These are phyloP conservation scores for Nannizziopsis barbatae DNA, from an alignment of 2,329 filamentous ascomycete genomes.

Conservation along the genomic window DNA sequence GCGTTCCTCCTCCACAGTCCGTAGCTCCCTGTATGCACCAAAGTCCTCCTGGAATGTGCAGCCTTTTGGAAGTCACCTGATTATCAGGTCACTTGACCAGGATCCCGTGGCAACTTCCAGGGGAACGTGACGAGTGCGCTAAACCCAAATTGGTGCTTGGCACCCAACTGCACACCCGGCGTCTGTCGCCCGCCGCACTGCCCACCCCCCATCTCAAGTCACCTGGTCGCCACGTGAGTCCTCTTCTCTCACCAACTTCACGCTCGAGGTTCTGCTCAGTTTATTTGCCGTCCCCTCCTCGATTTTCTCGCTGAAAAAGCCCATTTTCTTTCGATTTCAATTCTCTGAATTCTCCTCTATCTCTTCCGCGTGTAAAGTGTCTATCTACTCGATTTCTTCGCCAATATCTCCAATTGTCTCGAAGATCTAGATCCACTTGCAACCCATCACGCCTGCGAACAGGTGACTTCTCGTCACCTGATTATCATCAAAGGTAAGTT, in stretches of 20 bases:
- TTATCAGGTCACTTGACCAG: too few relatives aligned
- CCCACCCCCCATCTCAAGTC: not conserved
- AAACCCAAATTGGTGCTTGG: not conserved
- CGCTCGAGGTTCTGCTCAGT: constrained; percentile 11
- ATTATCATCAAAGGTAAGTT: constrained; percentile 15
- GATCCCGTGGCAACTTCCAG: not conserved
- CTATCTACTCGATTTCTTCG: constrained; percentile 2
- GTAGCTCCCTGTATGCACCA: too few relatives aligned
- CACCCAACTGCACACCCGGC: constrained; percentile 6
- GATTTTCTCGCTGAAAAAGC: constrained; percentile 1
- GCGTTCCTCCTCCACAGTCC: too few relatives aligned
- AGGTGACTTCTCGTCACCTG: constrained; percentile 18
- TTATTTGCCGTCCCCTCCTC: constrained; percentile 16
- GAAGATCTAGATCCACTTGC: constrained; percentile 15
- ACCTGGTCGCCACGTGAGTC: constrained; percentile 15
- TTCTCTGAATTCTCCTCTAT: not conserved
- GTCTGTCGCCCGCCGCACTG: constrained; percentile 4
- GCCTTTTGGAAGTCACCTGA: too few relatives aligned
- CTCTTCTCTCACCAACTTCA: not conserved
- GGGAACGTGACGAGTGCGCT: not conserved
- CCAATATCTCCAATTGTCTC: constrained; percentile 5
- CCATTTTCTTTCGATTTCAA: not conserved
- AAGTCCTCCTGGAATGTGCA: too few relatives aligned
- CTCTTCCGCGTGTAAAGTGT: not conserved
- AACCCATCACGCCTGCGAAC: constrained; percentile 10